Conservation (phyloP, 75 land plant species). For the Isoetes taiwanensis region DNA sequence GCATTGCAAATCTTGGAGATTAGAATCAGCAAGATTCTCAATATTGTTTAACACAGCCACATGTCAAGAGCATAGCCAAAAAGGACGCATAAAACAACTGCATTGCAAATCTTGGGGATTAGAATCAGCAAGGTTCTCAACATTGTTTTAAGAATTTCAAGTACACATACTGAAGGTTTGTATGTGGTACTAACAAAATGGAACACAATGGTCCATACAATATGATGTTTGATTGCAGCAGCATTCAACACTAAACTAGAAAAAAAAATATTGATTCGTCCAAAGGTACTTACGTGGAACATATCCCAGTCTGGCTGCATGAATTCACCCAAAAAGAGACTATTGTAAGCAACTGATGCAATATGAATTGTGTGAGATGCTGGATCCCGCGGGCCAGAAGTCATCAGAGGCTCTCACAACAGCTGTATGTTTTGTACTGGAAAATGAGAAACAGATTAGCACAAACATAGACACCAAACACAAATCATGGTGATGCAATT, state of each 20-base stretch:
- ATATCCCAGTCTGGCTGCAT: conserved; percentile 99
- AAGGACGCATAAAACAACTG: no score
- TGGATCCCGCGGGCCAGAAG: conserved; percentile 78
- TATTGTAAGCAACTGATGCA: conserved; percentile 77
- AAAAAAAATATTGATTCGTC: no score
- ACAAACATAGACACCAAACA: neutral
- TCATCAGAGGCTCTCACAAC: conserved; percentile 89
- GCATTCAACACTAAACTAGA: no score
- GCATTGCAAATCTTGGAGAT: neutral
- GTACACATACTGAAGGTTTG: no score
- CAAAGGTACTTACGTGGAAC: conserved; percentile 75
- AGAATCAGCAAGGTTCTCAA: no score
- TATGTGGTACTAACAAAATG: no score
- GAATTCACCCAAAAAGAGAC: conserved; percentile 77
- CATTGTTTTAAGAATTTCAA: no score
- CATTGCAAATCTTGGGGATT: no score
- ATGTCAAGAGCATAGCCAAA: no score
- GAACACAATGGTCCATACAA: no score
- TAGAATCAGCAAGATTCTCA: neutral
- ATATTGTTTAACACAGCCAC: no score
- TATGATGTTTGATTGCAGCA: no score
- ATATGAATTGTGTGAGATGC: conserved; percentile 91
- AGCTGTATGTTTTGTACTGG: conserved; percentile 84
- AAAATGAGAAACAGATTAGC: neutral
- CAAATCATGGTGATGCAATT: neutral